A percentile compares a stretch with the other conserved stretches of the same genome.
These are phyloP conservation scores for Corymbia maculata DNA, from an alignment of 345 rosid genomes.

Conservation along the genomic window DNA sequence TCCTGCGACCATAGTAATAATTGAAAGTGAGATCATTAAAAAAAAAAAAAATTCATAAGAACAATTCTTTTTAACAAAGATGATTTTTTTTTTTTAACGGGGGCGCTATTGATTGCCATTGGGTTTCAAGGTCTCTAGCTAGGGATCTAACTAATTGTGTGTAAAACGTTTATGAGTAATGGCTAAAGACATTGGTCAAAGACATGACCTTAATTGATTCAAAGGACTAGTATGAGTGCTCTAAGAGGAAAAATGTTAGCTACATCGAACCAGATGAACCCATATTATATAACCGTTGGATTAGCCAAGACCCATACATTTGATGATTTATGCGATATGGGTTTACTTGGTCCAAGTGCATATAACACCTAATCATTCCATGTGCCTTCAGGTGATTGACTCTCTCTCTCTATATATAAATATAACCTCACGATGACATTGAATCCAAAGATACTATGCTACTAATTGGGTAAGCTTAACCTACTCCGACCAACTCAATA, in stretches of 20 bases:
- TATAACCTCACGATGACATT: neutral
- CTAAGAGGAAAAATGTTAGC: neutral
- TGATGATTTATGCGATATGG: too few species aligned
- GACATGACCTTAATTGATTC: neutral
- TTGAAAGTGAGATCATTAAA: too few species aligned
- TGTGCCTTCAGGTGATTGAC: neutral
- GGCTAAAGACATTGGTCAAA: neutral
- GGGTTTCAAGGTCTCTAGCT: neutral
- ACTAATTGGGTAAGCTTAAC: neutral
- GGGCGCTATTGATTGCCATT: neutral
- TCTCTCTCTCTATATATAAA: neutral
- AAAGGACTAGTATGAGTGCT: neutral
- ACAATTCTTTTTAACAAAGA: too few species aligned
- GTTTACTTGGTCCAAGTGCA: neutral
- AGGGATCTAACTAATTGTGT: neutral
- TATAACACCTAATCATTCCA: rapidly evolving
- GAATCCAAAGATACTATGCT: neutral
- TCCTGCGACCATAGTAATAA: too few species aligned
- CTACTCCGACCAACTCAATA: neutral
- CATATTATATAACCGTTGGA: neutral
- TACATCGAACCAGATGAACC: neutral
- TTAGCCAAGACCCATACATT: neutral
- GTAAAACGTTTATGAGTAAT: neutral
- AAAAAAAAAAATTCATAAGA: too few species aligned
- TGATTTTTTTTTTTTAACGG: too few species aligned